Evolutionary conservation across 164 flowering plant genomes (phyloP).

Genomic region (Saururus chinensis): DNA sequence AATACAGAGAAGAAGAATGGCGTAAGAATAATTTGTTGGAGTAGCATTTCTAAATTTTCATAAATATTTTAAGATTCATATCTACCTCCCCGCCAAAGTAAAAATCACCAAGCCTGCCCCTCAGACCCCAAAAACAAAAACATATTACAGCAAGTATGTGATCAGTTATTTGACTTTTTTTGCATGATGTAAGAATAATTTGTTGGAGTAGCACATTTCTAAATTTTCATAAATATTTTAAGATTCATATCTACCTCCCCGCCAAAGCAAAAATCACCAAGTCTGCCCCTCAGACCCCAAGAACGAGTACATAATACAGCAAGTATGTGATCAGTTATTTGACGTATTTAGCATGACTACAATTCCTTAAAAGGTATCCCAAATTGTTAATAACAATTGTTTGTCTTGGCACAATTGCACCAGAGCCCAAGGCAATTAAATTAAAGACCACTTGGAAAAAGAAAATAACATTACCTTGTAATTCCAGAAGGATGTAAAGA

Average conservation of each 20-base stretch:
- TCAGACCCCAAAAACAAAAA: no score
- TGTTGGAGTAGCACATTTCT: no score
- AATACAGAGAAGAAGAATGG: conserved; percentile 1
- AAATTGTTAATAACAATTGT: no score
- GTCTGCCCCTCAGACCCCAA: neutral
- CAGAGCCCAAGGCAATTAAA: neutral
- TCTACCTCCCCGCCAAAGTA: neutral
- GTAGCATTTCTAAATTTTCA: neutral
- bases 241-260: neutral
- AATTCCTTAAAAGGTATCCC: no score
- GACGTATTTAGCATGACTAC: no score
- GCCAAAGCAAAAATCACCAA: neutral
- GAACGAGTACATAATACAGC: no score
- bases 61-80: neutral
- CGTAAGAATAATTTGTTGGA: neutral
- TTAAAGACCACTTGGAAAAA: no score
- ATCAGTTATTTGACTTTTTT: no score
- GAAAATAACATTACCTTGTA: conserved; percentile 58
- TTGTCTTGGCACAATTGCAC: no score
- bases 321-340: no score
- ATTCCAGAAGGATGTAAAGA: conserved; percentile 99
- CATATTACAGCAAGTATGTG: no score
- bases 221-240: neutral
- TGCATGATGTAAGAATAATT: no score
- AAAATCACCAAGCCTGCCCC: neutral